A percentile compares a stretch with the other conserved stretches of the same genome.
phyloP scores from a whole-genome alignment of 1,284 basidiomycete genomes.

The Trichosporon ovoides region DNA sequence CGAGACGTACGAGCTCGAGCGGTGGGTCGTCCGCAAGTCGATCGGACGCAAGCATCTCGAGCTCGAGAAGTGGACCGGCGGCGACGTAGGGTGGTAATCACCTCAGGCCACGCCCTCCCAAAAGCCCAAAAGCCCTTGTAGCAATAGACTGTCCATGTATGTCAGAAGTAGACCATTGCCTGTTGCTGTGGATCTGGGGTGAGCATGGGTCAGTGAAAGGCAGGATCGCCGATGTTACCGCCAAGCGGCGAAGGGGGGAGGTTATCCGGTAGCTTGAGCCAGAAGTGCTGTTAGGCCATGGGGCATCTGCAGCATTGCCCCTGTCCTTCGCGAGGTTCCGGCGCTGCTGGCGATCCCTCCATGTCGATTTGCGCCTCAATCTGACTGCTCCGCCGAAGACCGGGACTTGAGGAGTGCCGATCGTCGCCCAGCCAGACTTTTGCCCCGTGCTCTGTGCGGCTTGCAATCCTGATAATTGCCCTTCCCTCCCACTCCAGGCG shows the following conservation, averaged over 20 bases:
- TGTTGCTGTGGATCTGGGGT: neutral
- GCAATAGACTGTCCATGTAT: conserved; percentile 5
- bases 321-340: too few relatives aligned
- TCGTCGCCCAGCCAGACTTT: too few relatives aligned
- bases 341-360: too few relatives aligned
- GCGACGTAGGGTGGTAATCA: conserved; percentile 58
- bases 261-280: too few relatives aligned
- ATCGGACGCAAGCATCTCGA: conserved; percentile 59
- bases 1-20: conserved; percentile 70
- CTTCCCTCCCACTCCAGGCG: neutral
- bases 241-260: too few relatives aligned
- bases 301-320: too few relatives aligned
- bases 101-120: neutral
- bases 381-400: too few relatives aligned
- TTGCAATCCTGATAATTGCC: too few relatives aligned
- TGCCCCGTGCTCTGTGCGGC: too few relatives aligned
- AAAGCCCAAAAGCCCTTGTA: conserved; percentile 2
- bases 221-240: neutral
- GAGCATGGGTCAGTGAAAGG: neutral
- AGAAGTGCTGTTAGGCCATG: too few relatives aligned
- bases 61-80: conserved; percentile 59
- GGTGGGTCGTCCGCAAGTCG: conserved; percentile 64
- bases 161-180: neutral
- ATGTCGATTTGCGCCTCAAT: neutral
- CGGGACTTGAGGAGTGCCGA: too few relatives aligned